Evolutionary conservation across 225 moss, liverwort and hornwort species (phyloP).

Genomic region (Climacium dendroides): DNA sequence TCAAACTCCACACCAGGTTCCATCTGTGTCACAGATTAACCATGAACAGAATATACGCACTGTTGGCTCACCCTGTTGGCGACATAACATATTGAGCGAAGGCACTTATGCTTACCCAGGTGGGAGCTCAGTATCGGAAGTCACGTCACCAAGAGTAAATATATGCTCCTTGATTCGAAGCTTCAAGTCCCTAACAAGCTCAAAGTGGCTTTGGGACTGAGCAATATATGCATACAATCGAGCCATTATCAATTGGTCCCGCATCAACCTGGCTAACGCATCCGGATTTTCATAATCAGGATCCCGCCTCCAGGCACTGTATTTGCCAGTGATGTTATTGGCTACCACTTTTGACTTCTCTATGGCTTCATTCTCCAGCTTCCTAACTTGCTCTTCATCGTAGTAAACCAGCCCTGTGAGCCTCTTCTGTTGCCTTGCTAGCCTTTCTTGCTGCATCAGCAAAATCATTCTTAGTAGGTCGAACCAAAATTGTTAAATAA

Average conservation of each 20-base stretch:
- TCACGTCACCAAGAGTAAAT: constrained; percentile 31
- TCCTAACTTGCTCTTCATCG: constrained; percentile 18
- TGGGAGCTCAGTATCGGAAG: constrained; percentile 36
- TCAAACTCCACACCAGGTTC: background rate
- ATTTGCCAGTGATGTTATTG: constrained; percentile 30
- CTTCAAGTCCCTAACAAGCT: constrained; percentile 40
- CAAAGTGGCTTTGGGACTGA: constrained; percentile 30
- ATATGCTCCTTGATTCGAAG: constrained; percentile 46
- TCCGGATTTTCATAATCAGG: constrained; percentile 53
- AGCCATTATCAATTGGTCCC: constrained; percentile 66
- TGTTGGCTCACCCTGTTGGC: background rate
- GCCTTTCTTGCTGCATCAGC: constrained; percentile 23
- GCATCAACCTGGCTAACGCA: constrained; percentile 48
- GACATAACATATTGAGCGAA: background rate
- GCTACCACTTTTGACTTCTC: constrained; percentile 24
- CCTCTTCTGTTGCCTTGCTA: constrained; percentile 33
- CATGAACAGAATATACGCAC: background rate
- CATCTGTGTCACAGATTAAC: background rate
- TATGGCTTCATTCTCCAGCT: constrained; percentile 38
- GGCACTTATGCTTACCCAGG: constrained; percentile 16
- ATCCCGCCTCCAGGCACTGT: constrained; percentile 53
- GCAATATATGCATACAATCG: constrained; percentile 40
- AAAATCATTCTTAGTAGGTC: background rate
- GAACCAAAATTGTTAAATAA: background rate
- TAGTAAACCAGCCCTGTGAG: constrained; percentile 7